A percentile compares a stretch with the other conserved stretches of the same genome.
phyloP scores from a whole-genome alignment of 1,139 yeast species.

The Sugiyamaella xylanicola region DNA sequence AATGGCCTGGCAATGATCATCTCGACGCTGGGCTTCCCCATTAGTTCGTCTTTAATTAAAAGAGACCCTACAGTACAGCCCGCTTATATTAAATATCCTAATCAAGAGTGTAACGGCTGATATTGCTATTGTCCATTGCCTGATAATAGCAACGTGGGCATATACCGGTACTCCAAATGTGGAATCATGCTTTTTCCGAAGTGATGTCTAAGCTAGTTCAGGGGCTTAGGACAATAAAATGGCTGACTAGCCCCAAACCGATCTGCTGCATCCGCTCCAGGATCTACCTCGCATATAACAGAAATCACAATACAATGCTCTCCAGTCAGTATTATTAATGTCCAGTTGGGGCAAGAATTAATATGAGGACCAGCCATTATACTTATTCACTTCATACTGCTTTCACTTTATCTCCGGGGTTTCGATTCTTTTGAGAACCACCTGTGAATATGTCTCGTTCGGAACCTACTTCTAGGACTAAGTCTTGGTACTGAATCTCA shows the following conservation, averaged over 20 bases:
- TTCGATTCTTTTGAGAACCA: no score
- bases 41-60: not conserved
- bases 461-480: no score
- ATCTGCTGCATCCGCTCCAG: not conserved
- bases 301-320: no score
- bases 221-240: not conserved
- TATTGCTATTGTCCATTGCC: no score
- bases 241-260: not conserved
- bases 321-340: not conserved
- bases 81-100: not conserved
- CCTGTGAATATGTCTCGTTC: no score
- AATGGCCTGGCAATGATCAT: not conserved
- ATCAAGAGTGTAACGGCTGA: no score
- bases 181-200: not conserved
- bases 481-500: not conserved
- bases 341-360: not conserved
- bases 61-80: not conserved
- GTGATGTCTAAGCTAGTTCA: not conserved
- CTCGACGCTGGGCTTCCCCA: not conserved
- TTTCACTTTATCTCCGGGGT: no score
- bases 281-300: no score
- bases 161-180: no score
- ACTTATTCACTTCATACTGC: not conserved
- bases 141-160: no score
- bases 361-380: not conserved